Percentiles rank a stretch among this genome's conserved stretches.
Evolutionary conservation across 169 alveolate species (phyloP).

Genomic region (Nephromyces sp.): DNA sequence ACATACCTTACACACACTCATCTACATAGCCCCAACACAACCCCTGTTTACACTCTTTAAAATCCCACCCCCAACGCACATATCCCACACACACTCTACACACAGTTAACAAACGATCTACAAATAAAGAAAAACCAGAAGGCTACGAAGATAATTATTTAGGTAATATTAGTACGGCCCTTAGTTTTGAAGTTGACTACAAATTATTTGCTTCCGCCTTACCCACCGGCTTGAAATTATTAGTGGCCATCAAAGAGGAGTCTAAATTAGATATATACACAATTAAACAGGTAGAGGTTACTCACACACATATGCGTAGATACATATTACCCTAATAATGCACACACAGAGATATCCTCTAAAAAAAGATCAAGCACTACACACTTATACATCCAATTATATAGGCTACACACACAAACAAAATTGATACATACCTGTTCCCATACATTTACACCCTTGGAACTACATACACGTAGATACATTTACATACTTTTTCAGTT

Average conservation of each 20-base stretch:
- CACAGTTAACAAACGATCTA: too few species aligned
- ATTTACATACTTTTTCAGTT: background rate
- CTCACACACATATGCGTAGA: background rate
- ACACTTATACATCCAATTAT: too few species aligned
- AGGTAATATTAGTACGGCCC: conserved; percentile 14
- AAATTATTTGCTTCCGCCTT: conserved; percentile 9
- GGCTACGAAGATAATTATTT: conserved; percentile 4
- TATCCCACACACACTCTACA: too few species aligned
- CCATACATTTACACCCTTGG: too few species aligned
- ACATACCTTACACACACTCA: background rate
- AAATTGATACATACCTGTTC: too few species aligned
- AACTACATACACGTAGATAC: too few species aligned
- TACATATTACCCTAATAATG: too few species aligned
- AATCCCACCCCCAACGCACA: too few species aligned
- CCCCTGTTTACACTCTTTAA: background rate
- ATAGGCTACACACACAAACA: too few species aligned
- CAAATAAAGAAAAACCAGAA: background rate
- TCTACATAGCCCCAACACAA: background rate
- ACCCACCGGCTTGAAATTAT: conserved; percentile 20
- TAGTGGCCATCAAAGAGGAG: conserved; percentile 17
- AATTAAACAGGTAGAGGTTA: background rate
- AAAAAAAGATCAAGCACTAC: too few species aligned
- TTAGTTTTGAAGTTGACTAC: conserved; percentile 7
- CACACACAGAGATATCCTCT: too few species aligned
- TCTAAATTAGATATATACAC: background rate